Evolutionary conservation across 2,329 filamentous ascomycete genomes (phyloP).

Genomic region (Paracoccidioides lutzii): DNA sequence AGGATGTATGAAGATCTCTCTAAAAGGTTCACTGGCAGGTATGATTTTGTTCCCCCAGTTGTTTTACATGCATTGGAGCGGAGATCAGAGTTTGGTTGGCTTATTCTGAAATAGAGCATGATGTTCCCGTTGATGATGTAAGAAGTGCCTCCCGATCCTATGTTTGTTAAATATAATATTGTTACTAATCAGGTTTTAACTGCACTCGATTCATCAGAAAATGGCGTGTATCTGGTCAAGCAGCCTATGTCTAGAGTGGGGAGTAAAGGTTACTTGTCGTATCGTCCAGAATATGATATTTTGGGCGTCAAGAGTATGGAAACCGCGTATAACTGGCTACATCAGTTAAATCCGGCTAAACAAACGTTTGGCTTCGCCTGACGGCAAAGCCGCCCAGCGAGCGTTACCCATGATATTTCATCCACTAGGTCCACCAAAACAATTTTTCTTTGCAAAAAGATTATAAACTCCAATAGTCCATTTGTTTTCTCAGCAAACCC

Average conservation of each 20-base stretch:
- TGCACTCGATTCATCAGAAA: background rate
- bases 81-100: slow-evolving; percentile 1
- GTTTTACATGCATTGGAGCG: background rate
- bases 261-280: background rate
- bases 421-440: too few relatives aligned
- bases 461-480: too few relatives aligned
- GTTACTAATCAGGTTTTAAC: background rate
- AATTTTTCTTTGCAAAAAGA: too few relatives aligned
- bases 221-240: background rate
- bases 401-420: too few relatives aligned
- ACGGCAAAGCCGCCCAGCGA: too few relatives aligned
- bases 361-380: background rate
- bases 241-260: background rate
- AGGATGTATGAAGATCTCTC: background rate
- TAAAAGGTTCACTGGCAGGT: background rate
- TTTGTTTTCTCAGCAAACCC: background rate
- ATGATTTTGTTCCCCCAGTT: background rate
- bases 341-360: background rate
- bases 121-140: background rate
- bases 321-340: background rate
- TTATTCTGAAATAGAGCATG: background rate
- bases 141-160: background rate
- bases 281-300: slow-evolving; percentile 1
- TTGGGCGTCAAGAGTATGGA: slow-evolving; percentile 1
- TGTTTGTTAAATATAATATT: background rate